Conservation (phyloP, 306 rosid species). For the Pyrus betulifolia region DNA sequence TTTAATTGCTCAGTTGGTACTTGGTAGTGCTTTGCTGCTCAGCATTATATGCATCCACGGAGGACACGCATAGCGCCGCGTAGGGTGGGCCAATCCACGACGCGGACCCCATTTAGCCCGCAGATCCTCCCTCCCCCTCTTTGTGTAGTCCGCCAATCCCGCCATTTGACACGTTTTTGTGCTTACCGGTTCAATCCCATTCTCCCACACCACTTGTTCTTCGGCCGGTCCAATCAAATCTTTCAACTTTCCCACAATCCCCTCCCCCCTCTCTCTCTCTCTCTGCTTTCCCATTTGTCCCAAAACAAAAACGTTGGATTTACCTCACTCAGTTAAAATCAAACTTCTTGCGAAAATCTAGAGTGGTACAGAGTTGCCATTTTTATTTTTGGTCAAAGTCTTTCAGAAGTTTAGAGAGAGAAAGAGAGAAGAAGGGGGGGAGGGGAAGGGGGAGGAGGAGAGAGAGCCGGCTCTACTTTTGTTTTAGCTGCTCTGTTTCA, state of each 20-base stretch:
- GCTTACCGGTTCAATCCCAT: neutral
- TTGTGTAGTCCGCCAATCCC: slow-evolving; percentile 23
- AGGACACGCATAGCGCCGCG: neutral
- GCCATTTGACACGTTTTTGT: slow-evolving; percentile 16
- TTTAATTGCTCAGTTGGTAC: neutral
- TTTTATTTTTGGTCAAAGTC: slow-evolving; percentile 18
- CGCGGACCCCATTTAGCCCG: neutral
- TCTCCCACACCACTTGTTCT: neutral
- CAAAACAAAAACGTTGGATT: neutral
- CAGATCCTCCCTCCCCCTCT: neutral
- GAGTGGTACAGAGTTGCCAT: slow-evolving; percentile 2
- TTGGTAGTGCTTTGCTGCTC: neutral
- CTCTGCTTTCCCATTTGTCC: neutral
- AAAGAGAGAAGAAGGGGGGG: neutral
- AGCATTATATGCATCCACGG: too few relatives aligned
- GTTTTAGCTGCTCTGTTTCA: neutral
- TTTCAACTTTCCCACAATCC: neutral
- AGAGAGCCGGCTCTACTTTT: slow-evolving; percentile 20
- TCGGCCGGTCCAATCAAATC: neutral
- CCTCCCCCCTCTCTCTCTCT: neutral
- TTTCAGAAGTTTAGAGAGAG: neutral
- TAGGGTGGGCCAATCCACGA: neutral
- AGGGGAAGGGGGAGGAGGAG: neutral
- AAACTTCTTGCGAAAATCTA: slow-evolving; percentile 1
- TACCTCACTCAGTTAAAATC: neutral